phyloP scores from a whole-genome alignment of 768 basidiomycete genomes.

The Lepiota brunneoincarnata region DNA sequence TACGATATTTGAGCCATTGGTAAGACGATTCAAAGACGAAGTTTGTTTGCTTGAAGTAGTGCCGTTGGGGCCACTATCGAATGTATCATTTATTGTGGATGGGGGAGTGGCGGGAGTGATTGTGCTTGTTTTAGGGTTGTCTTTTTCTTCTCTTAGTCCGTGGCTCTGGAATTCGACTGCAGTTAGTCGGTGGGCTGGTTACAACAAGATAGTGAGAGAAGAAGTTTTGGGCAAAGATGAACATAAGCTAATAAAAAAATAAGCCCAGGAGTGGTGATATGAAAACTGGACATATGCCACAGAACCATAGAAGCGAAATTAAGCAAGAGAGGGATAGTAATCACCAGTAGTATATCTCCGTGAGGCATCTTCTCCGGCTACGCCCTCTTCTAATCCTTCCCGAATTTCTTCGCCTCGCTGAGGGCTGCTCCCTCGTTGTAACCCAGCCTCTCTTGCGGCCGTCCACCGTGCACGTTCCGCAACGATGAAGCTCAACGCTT shows the following conservation, averaged over 20 bases:
- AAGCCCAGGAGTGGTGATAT: not conserved
- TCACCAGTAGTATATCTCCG: constrained; percentile 9
- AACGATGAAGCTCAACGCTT: constrained; percentile 72
- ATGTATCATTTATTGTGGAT: not conserved
- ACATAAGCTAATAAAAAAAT: not conserved
- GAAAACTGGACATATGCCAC: not conserved
- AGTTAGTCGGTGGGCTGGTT: constrained; percentile 3
- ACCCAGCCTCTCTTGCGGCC: constrained; percentile 39
- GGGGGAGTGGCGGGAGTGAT: not conserved
- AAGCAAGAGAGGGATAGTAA: constrained; percentile 9
- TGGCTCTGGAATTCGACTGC: constrained; percentile 2
- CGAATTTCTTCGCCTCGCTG: not conserved
- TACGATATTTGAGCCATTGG: not conserved
- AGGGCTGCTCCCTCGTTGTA: constrained; percentile 10
- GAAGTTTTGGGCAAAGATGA: not conserved
- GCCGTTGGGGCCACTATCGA: not conserved
- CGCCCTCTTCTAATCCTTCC: not conserved
- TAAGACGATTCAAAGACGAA: not conserved
- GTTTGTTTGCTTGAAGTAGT: not conserved
- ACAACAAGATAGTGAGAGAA: not conserved
- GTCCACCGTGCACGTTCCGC: constrained; percentile 62
- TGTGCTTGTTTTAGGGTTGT: not conserved
- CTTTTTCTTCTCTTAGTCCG: not conserved
- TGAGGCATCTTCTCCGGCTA: not conserved
- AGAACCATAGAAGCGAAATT: not conserved